phyloP scores from a whole-genome alignment of 106 monocot species.

The Phalaenopsis equestris region DNA sequence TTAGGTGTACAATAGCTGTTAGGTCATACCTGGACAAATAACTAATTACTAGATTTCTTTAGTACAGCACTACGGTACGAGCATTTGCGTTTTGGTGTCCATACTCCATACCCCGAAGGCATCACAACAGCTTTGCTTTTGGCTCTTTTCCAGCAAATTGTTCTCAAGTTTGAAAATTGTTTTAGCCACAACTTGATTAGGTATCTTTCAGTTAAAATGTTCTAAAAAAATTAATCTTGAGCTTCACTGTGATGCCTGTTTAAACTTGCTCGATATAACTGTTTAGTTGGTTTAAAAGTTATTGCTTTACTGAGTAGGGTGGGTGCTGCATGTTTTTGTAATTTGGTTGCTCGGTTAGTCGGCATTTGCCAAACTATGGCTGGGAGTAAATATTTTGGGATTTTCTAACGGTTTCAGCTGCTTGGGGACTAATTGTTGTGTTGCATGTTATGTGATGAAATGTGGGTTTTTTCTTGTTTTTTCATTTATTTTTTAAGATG shows the following conservation, averaged over 20 bases:
- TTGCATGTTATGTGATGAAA: background rate
- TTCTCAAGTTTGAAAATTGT: background rate
- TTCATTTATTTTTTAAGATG: no score
- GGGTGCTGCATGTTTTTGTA: background rate
- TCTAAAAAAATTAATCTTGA: background rate
- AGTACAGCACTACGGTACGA: background rate
- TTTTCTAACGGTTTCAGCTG: background rate
- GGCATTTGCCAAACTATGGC: background rate
- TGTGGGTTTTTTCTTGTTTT: background rate
- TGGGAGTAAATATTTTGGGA: background rate
- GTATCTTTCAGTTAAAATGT: background rate
- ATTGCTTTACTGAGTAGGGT: background rate
- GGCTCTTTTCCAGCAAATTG: background rate
- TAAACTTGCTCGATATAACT: background rate
- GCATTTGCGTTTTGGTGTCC: background rate
- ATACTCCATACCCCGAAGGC: background rate
- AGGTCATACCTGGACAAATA: constrained; percentile 2
- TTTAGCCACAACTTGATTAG: background rate
- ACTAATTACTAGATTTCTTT: background rate
- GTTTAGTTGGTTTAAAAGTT: background rate
- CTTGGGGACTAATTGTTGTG: background rate
- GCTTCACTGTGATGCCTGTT: background rate
- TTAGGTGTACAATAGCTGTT: background rate
- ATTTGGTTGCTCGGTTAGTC: background rate
- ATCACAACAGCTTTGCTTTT: background rate